Evolutionary conservation across 2,329 filamentous ascomycete genomes (phyloP), one percentile per base, ranked within the genome.

Genomic region (Alternaria angustiovoidea): DNA sequence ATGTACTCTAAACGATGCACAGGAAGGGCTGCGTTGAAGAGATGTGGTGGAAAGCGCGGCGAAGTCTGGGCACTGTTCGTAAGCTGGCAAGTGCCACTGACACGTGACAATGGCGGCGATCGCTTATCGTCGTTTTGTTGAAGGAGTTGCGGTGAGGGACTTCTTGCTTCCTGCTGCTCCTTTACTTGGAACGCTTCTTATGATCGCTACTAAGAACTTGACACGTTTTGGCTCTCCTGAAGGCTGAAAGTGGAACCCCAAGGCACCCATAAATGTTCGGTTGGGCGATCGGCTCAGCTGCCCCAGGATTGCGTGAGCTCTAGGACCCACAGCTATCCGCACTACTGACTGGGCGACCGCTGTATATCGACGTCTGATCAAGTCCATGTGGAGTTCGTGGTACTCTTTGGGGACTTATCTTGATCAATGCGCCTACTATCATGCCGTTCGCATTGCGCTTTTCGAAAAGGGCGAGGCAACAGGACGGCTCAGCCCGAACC

Each of bases 1-100:
- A 72, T 73, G 76, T 68, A 70, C 70, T 78, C 71, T 78, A 76
- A 75, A 71, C 74, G 75, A 76, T 77, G 75, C 74, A 73, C 74
- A 71, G 71, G 72, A 73, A 71, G 67, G 75, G 71, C 74, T 74
- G 75, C 72, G 73, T 69, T 71, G 74, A 75, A 73, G 72, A 76
- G 74, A 77, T 71, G 74, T 63, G 53, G 67, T 69, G 62, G 68
- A 66, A 66, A 68, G 62, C 64, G 59, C 64, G 60, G 70, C 66
- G 65, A 68, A 66, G 59, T 43, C 61, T 72, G 64, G 70, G 69
- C 72, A 67, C 70, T 61, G 64, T 62, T 62, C 65, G 59, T 63
- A 64, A 65, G 54, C 62, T 69, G 69, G 66, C 61, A 70, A 62
- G 64, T 66, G 67, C 69, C 53, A 63, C 56, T 47, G 51, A 55